Percentiles rank a stretch among this genome's conserved stretches.
Conservation (phyloP, 2,329 filamentous ascomycete species). For the Drechslerella coelobrocha region DNA sequence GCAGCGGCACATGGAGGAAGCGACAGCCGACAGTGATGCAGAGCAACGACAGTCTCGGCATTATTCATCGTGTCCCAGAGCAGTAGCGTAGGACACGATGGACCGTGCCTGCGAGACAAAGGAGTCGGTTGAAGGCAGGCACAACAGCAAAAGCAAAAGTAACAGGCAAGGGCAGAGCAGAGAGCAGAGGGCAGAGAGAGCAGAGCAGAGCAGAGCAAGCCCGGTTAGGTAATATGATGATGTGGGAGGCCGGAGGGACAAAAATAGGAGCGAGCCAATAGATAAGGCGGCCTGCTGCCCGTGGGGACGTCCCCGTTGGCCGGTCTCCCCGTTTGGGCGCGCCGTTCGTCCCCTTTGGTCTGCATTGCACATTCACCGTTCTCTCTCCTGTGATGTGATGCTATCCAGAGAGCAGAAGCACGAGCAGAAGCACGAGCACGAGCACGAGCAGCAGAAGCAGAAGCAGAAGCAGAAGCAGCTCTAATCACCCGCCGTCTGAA, state of each 20-base stretch:
- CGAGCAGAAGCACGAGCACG: too few relatives aligned
- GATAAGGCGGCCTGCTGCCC: conserved; percentile 46
- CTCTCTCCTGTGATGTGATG: too few relatives aligned
- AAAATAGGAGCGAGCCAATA: conserved; percentile 35
- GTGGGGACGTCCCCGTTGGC: conserved; percentile 33
- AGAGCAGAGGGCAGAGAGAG: not conserved
- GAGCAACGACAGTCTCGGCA: not conserved
- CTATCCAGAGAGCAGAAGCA: not conserved
- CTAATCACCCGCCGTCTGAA: conserved; percentile 49
- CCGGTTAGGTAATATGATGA: conserved; percentile 11
- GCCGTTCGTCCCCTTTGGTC: too few relatives aligned
- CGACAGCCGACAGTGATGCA: not conserved
- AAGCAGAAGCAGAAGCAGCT: not conserved
- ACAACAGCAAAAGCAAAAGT: too few relatives aligned
- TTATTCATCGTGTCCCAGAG: not conserved
- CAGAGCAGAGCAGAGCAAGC: not conserved
- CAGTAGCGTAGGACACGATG: not conserved
- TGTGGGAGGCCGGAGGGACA: conserved; percentile 32
- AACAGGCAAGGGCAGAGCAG: too few relatives aligned
- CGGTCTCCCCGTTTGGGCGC: too few relatives aligned
- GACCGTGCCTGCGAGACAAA: too few relatives aligned
- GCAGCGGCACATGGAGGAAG: not conserved
- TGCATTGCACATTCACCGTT: too few relatives aligned
- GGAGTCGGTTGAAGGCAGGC: too few relatives aligned
- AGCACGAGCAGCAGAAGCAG: too few relatives aligned